These are phyloP conservation scores for Alternaria triticimaculans DNA, from an alignment of 2,329 filamentous ascomycete species.

Conservation along the genomic window DNA sequence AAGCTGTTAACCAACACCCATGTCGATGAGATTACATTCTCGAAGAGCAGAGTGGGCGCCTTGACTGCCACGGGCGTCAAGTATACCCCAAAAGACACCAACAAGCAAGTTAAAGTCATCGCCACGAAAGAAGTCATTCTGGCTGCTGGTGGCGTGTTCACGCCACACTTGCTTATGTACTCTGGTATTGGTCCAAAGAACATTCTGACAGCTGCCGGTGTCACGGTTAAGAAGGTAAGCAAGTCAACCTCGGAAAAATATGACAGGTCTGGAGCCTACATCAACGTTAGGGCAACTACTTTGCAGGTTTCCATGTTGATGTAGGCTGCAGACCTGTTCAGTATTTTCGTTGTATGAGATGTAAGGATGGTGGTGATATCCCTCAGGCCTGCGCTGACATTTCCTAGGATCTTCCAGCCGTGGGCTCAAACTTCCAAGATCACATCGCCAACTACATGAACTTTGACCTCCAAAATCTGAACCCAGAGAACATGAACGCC, in stretches of 20 bases:
- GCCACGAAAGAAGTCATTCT: slow-evolving; percentile 62
- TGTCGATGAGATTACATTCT: slow-evolving; percentile 13
- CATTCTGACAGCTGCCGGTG: slow-evolving; percentile 21
- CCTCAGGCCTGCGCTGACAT: background rate
- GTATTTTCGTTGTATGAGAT: background rate
- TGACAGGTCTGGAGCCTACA: background rate
- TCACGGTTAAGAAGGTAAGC: slow-evolving; percentile 17
- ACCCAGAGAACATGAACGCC: slow-evolving; percentile 4
- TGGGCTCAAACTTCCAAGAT: slow-evolving; percentile 32
- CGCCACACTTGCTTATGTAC: slow-evolving; percentile 58
- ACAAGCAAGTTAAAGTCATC: slow-evolving; percentile 20
- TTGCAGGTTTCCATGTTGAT: background rate
- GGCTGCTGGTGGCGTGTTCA: slow-evolving; percentile 62
- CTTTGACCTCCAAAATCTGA: slow-evolving; percentile 15
- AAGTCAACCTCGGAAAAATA: background rate
- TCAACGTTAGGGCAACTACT: background rate
- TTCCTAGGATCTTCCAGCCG: slow-evolving; percentile 18
- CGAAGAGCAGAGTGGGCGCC: background rate
- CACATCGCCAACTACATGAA: slow-evolving; percentile 18
- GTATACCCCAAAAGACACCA: slow-evolving; percentile 11
- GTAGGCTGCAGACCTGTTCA: background rate
- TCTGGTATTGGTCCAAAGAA: slow-evolving; percentile 30
- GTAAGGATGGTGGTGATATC: background rate
- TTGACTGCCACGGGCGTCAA: slow-evolving; percentile 11
- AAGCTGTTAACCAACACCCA: slow-evolving; percentile 12